Evolutionary conservation across 805 yeast species (phyloP), one percentile per base, ranked within the genome.

Genomic region (Hanseniaspora pseudoguilliermondii): DNA sequence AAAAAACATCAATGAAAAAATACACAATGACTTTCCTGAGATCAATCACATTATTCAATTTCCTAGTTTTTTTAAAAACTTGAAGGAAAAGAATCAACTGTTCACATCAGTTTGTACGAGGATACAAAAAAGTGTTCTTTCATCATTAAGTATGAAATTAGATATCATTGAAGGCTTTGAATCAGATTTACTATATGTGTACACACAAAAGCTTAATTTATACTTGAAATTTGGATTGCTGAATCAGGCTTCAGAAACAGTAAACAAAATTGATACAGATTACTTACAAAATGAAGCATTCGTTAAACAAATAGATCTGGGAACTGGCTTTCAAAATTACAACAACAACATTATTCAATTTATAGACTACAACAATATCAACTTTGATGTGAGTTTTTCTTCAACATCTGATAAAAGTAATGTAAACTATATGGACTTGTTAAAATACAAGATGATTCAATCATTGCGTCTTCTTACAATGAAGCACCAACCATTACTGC

Each of bases 21-120:
- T 68, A 16, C 55, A 57, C 13, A 66, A 67, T 36, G 70, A 69
- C 56, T 69, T 68, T 57, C 68, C 70, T 5, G 59, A 54, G 3
- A 60, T 18, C 5, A 39, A 43, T 3, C 46, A 51, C 27, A 51
- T 51, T 10, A 36, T 51, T 23, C 49, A 43, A 20, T 35, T 51
- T 43, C 55, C 55, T 29, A 51, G 21, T 27, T 43, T 51, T 23
- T 51, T 43, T 34, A 51, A 51, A 36, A 44, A 25, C 36, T 5
- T 44, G 15, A 27, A 51, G 25, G 55, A 43, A 18, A 51, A 51
- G 25, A 44, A 51, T 29, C 20, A 43, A 18, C 27, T 51, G 7
- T 51, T 43, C 11, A 27, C 13, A 18, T 36, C 40, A 8, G 18
- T 43, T 27, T n/a, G 39, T 18, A 13, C 25, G 4, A 42, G 41